phyloP scores from a whole-genome alignment of 768 basidiomycete genomes.

The Serendipita vermifera region DNA sequence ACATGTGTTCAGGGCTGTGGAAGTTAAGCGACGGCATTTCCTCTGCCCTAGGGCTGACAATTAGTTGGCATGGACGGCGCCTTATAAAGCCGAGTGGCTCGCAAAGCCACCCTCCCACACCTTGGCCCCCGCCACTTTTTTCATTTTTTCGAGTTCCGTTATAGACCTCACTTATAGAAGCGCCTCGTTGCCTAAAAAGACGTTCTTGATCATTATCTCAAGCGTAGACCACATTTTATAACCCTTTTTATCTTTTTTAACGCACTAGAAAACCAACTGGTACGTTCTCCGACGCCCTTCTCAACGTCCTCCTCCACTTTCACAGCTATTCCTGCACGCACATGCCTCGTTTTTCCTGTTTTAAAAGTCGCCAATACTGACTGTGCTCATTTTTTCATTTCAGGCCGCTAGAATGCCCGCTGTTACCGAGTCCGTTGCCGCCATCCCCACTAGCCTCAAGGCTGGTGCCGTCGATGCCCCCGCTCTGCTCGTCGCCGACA shows the following conservation, averaged over 20 bases:
- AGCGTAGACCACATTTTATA: neutral
- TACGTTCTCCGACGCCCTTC: constrained; percentile 1
- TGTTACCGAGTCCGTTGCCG: constrained; percentile 43
- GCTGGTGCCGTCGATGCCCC: constrained; percentile 59
- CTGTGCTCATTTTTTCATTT: constrained; percentile 25
- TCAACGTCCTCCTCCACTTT: neutral
- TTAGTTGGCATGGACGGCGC: too few species aligned
- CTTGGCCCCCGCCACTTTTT: neutral
- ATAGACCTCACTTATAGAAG: constrained; percentile 11
- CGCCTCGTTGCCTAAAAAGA: constrained; percentile 8
- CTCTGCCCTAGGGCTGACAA: too few species aligned
- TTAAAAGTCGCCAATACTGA: constrained; percentile 3
- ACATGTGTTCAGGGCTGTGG: too few species aligned
- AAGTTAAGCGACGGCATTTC: too few species aligned
- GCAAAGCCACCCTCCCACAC: constrained; percentile 6
- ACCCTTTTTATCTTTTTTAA: constrained; percentile 10
- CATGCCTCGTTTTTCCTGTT: constrained; percentile 16
- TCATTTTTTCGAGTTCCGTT: constrained; percentile 10
- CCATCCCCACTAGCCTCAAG: constrained; percentile 62
- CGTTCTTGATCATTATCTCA: constrained; percentile 7
- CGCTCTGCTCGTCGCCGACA: constrained; percentile 74
- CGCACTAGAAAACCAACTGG: neutral
- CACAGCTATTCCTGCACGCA: constrained; percentile 10
- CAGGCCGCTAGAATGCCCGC: constrained; percentile 47
- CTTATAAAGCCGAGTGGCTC: constrained; percentile 3